Conservation (phyloP, 2,329 filamentous ascomycete species). For the Pyricularia grisea region DNA sequence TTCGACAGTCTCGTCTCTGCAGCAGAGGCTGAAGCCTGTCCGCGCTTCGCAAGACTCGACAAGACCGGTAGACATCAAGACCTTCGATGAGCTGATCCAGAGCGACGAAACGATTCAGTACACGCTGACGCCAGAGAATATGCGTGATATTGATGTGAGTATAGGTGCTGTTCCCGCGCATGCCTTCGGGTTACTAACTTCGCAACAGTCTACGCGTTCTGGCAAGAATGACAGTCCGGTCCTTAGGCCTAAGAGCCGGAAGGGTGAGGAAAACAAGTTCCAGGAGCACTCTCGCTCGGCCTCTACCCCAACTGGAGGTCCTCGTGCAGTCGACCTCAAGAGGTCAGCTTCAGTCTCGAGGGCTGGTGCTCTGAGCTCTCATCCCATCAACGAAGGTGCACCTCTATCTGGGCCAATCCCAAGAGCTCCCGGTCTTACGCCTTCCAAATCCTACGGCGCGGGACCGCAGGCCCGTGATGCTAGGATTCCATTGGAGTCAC, state of each 20-base stretch:
- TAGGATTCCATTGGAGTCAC: slow-evolving; percentile 59
- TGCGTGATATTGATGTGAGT: slow-evolving; percentile 67
- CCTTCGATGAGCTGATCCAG: slow-evolving; percentile 69
- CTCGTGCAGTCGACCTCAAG: slow-evolving; percentile 24
- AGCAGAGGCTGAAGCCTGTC: slow-evolving; percentile 41
- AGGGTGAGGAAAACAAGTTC: slow-evolving; percentile 29
- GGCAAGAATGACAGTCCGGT: slow-evolving; percentile 30
- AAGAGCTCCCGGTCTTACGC: slow-evolving; percentile 21
- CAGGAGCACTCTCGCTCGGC: slow-evolving; percentile 37
- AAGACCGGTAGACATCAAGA: slow-evolving; percentile 31
- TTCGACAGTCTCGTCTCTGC: slow-evolving; percentile 39
- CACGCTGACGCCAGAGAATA: slow-evolving; percentile 70
- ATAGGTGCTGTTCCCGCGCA: slow-evolving; percentile 8
- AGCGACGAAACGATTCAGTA: slow-evolving; percentile 78
- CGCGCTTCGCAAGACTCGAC: slow-evolving; percentile 48
- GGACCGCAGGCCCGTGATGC: slow-evolving; percentile 57
- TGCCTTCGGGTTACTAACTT: neutral
- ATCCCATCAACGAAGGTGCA: slow-evolving; percentile 20
- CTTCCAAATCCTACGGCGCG: slow-evolving; percentile 20
- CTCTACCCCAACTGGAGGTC: slow-evolving; percentile 28
- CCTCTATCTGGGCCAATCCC: slow-evolving; percentile 15
- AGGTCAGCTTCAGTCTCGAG: slow-evolving; percentile 22
- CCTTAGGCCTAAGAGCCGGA: slow-evolving; percentile 29
- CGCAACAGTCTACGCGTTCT: slow-evolving; percentile 27
- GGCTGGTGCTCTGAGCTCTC: slow-evolving; percentile 25